phyloP scores from a whole-genome alignment of 345 rosid genomes.

The Leavenworthia alabamica region DNA sequence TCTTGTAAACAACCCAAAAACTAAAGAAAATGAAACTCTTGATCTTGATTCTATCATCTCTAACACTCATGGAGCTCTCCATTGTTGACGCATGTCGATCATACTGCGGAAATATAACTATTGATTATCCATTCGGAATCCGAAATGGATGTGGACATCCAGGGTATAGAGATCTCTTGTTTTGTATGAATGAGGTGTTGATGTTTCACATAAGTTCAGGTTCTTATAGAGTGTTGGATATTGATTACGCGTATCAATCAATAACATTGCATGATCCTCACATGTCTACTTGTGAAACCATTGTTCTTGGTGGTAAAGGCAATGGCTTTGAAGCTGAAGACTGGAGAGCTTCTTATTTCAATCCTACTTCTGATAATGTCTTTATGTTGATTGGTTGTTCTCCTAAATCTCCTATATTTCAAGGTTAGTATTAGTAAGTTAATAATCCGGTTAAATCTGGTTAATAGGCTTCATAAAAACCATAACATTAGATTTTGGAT shows the following conservation, averaged over 20 bases:
- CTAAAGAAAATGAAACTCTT: constrained; percentile 14
- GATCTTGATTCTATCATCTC: constrained; percentile 4
- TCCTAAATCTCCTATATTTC: constrained; percentile 69
- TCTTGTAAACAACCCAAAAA: not conserved
- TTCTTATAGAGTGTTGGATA: constrained; percentile 70
- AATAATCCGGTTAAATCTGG: too few species aligned
- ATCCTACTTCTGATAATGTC: constrained; percentile 64
- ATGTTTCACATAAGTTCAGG: constrained; percentile 88
- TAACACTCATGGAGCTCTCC: constrained; percentile 12
- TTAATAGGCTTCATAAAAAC: too few species aligned
- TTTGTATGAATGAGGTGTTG: constrained; percentile 71
- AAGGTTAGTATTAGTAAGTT: constrained; percentile 25
- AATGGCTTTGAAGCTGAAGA: constrained; percentile 78
- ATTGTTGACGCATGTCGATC: constrained; percentile 48
- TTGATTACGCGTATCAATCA: constrained; percentile 72
- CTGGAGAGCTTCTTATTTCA: constrained; percentile 69
- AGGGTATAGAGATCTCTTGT: constrained; percentile 70
- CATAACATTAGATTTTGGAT: not conserved
- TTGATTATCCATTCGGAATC: constrained; percentile 73
- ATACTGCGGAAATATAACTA: constrained; percentile 72
- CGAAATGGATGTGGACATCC: constrained; percentile 85
- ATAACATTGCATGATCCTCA: constrained; percentile 80
- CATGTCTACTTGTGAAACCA: constrained; percentile 62
- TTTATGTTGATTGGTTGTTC: constrained; percentile 89
- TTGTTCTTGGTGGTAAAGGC: constrained; percentile 64